Conservation (phyloP, 257 asterid species). For the Coffea eugenioides region DNA sequence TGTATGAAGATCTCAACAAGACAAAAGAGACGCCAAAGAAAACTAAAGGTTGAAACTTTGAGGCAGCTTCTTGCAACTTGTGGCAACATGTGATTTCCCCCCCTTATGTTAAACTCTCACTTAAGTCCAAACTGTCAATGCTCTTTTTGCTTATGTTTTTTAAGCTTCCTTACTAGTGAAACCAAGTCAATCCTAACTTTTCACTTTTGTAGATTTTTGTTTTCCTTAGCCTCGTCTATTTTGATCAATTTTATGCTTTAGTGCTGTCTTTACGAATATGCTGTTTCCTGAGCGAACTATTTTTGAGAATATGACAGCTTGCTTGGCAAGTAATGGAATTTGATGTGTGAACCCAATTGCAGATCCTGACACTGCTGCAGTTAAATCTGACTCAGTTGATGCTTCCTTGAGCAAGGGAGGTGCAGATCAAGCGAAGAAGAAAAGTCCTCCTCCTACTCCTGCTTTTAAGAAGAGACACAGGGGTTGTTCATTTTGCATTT, state of each 20-base stretch:
- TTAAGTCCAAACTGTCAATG: not conserved
- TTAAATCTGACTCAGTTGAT: conserved; percentile 35
- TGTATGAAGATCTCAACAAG: conserved; percentile 68
- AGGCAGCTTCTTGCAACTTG: not conserved
- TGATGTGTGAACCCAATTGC: conserved; percentile 18
- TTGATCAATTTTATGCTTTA: not conserved
- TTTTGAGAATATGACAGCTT: not conserved
- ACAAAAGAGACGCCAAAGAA: conserved; percentile 51
- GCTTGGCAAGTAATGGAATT: not conserved
- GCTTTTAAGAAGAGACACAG: conserved; percentile 90
- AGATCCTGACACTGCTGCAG: conserved; percentile 44
- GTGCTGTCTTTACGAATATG: not conserved
- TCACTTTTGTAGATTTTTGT: not conserved
- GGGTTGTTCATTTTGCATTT: conserved; percentile 91
- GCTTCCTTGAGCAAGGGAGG: conserved; percentile 37
- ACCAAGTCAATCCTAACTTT: not conserved
- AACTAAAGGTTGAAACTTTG: conserved; percentile 46
- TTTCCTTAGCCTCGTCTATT: not conserved
- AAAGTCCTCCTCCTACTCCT: conserved; percentile 75
- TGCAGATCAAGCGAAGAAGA: conserved; percentile 47
- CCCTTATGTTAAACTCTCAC: not conserved
- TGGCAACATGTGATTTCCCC: not conserved
- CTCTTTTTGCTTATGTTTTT: not conserved
- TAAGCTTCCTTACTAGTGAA: not conserved
- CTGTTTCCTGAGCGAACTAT: not conserved